Base-by-base conservation (phyloP, 208 protist genomes). In the Trypanosomatidae sp. region DNA sequence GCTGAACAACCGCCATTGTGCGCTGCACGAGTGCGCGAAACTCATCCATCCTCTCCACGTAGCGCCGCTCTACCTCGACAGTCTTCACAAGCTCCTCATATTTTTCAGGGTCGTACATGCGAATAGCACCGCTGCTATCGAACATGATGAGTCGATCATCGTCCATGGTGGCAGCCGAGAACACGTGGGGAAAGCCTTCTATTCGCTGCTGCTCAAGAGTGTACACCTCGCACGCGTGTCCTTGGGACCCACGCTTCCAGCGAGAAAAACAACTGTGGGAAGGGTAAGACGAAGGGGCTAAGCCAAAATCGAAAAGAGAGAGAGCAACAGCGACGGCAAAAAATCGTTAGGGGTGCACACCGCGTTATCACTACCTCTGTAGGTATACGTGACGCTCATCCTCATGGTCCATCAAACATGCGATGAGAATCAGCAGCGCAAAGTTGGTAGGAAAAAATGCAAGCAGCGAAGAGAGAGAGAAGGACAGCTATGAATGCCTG, bases 51-150 rank as follows among this genome's bases (percentile, higher is more conserved):
- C 89, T 90, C 30, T 79, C 82, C 12, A 92, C 82, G 66, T 94
- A 97, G 36, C 73, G 79, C 67, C 85, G 81, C 66, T 92, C 83
- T 17, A 85, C 78, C 47, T 93, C 90, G n/a, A 95, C 85, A 0
- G 87, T 75, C 62, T 92, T 92, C 25, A 94, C 62, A 22, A 94
- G 76, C 69, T 97, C 81, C 58, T 97, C 91, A 70, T 89, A 97
- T 80, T 94, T 95, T 36, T 97, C 91, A 4, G 93, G 93, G 73
- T 91, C 88, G 80, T 97, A 97, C 87, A 97, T 95, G 66, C 91
- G 88, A 71, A 95, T 94, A 66, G 88, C 89, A 19, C 90, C 89
- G 64, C 93, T 89, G 77, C 83, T 85, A 86, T 96, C 92, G 76
- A 97, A 97, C 88, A 95, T 95, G 52, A 96, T 85, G 49, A 95